Percentiles rank a stretch among this genome's conserved stretches.
Evolutionary conservation across 768 basidiomycete species (phyloP).

Genomic region (Leucocoprinus leucothites): DNA sequence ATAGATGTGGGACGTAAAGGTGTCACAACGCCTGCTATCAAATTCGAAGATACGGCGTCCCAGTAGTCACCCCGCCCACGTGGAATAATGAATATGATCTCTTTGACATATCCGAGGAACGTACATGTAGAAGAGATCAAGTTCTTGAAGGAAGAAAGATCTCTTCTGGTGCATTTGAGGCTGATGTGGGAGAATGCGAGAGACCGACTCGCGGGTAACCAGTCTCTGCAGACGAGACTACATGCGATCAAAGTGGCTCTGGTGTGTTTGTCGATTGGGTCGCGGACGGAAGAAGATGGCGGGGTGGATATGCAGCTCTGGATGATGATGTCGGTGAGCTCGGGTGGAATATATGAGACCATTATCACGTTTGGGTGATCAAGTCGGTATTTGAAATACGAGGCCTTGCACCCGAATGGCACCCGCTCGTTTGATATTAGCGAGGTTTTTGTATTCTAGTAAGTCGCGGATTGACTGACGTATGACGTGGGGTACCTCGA

Average conservation of each 20-base stretch:
- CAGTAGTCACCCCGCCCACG: neutral
- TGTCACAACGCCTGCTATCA: neutral
- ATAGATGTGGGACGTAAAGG: neutral
- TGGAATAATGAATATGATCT: neutral
- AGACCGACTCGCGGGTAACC: constrained; percentile 17
- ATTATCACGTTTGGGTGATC: neutral
- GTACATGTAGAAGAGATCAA: neutral
- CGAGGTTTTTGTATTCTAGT: too few relatives aligned
- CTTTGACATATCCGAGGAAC: neutral
- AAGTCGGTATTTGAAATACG: neutral
- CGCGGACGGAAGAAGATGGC: neutral
- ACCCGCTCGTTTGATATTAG: too few relatives aligned
- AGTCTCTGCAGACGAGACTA: constrained; percentile 22
- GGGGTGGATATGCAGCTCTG: neutral
- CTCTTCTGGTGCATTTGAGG: neutral
- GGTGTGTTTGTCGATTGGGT: neutral
- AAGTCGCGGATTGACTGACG: too few relatives aligned
- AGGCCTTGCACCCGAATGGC: too few relatives aligned
- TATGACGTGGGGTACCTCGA: neutral
- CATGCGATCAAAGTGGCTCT: constrained; percentile 15
- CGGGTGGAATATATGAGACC: neutral
- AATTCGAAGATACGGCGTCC: neutral
- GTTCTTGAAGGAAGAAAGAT: neutral
- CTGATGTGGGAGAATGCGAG: neutral
- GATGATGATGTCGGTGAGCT: constrained; percentile 5